Conservation (phyloP, 2,329 filamentous ascomycete species). For the Stenocarpella maydis region DNA sequence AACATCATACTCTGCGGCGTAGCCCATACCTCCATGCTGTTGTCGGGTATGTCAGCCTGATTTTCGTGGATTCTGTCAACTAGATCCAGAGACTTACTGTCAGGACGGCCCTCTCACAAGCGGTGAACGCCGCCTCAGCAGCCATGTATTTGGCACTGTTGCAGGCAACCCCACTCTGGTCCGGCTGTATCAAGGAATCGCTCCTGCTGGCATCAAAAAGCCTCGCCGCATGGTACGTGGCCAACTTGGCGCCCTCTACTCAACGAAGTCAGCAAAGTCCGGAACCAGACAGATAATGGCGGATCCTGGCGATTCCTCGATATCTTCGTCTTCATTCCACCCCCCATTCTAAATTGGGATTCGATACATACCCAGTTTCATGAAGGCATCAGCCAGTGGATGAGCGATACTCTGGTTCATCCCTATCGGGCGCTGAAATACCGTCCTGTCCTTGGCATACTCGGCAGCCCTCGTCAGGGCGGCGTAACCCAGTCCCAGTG, state of each 20-base stretch:
- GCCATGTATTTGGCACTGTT: conserved; percentile 78
- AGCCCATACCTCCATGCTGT: conserved; percentile 69
- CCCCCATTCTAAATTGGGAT: neutral
- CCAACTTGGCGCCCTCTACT: conserved; percentile 69
- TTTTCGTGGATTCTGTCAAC: neutral
- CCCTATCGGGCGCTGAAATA: conserved; percentile 72
- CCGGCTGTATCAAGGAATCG: conserved; percentile 59
- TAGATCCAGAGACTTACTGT: conserved; percentile 41
- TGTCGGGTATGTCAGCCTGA: neutral
- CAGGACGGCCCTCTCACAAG: conserved; percentile 68
- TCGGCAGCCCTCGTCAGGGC: conserved; percentile 67
- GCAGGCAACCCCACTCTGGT: conserved; percentile 69
- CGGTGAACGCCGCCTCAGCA: conserved; percentile 69
- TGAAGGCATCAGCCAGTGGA: conserved; percentile 71
- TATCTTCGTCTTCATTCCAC: neutral
- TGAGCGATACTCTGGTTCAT: conserved; percentile 73
- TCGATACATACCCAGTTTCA: conserved; percentile 45
- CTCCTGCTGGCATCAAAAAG: conserved; percentile 65
- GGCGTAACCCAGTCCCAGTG: conserved; percentile 80
- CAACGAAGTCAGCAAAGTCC: conserved; percentile 29
- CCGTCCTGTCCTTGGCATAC: conserved; percentile 72
- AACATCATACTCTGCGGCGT: conserved; percentile 71
- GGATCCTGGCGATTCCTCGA: neutral
- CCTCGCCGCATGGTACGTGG: conserved; percentile 70
- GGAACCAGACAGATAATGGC: neutral